Percentiles rank a stretch among this genome's conserved stretches.
phyloP scores from a whole-genome alignment of 73 alveolate genomes.

The Tetrahymena elliotti region DNA sequence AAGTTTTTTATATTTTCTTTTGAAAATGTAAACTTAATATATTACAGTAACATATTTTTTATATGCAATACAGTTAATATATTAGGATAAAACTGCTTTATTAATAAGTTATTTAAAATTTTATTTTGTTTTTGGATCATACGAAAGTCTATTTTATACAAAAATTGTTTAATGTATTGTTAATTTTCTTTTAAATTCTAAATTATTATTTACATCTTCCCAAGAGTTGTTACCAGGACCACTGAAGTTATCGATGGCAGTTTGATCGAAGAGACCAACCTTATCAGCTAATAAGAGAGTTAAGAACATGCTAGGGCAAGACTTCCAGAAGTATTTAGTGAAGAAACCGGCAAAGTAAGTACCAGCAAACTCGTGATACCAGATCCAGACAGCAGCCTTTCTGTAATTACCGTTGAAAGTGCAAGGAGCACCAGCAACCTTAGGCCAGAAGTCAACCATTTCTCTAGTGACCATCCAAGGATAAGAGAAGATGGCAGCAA shows the following conservation, averaged over 20 bases:
- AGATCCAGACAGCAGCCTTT: conserved; percentile 57
- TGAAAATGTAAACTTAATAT: background rate
- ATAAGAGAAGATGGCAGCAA: conserved; percentile 43
- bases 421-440: conserved; percentile 64
- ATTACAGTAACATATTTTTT: background rate
- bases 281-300: conserved; percentile 58
- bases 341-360: conserved; percentile 58
- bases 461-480: conserved; percentile 52
- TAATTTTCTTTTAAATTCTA: background rate
- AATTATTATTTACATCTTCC: conserved; percentile 17
- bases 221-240: conserved; percentile 42
- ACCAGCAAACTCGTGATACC: conserved; percentile 44
- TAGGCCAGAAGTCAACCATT: conserved; percentile 78
- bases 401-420: conserved; percentile 62
- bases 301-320: conserved; percentile 31
- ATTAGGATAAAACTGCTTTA: background rate
- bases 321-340: conserved; percentile 41
- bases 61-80: background rate
- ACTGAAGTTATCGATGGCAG: conserved; percentile 31
- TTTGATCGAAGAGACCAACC: conserved; percentile 53
- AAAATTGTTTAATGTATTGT: background rate
- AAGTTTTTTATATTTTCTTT: background rate
- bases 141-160: background rate
- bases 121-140: background rate
- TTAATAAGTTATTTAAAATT: background rate